Evolutionary conservation across 495 filamentous ascomycete species (phyloP), one percentile per base, ranked within the genome.

Genomic region (Aspergillus incahuasiensis): DNA sequence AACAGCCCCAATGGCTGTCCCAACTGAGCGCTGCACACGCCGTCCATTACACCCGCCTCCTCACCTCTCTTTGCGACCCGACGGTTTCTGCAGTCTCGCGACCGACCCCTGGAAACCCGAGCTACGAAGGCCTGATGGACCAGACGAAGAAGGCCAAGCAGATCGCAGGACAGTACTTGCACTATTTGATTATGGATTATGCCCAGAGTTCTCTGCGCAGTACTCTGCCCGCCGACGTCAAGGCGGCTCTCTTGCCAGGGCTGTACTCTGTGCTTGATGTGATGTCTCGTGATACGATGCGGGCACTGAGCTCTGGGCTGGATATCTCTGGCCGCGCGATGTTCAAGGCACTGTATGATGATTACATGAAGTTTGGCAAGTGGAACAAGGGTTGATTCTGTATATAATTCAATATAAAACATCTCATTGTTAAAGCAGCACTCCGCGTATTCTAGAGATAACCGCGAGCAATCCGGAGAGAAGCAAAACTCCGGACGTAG

Each of bases 31-130:
- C 79, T 30, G 66, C 68, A 1, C 80, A 90, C 53, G 86, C 86
- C 5, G 71, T 77, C 39, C 74, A 78, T 24, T 90, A 85, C 67
- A 76, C 87, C 6, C 83, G 89, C 5, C 78, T 95, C 22, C 73
- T 96, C 28, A 87, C 84, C 6, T 78, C 87, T 3, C 79, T 95
- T 50, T 91, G 87, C 67, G 86, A 92, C 51, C 91, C 91, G 13
- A 87, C 85, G 13, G 81, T 82, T 15, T 90, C 85, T 0, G 86
- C 87, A 5, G 85, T 91, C 1, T 73, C 84, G 5, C 74, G 79
- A 13, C 68, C 75, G 1, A 59, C 63, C 15, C 75, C 70, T 42
- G 60, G 68, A 9, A 63, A 65, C 18, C 57, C 59, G 6, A 64
- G 68, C n/a, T 66, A 70, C 48, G 67, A 74, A 22, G 71, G 70